phyloP scores from a whole-genome alignment of 208 protist genomes.

The Leishmania amazonensis region DNA sequence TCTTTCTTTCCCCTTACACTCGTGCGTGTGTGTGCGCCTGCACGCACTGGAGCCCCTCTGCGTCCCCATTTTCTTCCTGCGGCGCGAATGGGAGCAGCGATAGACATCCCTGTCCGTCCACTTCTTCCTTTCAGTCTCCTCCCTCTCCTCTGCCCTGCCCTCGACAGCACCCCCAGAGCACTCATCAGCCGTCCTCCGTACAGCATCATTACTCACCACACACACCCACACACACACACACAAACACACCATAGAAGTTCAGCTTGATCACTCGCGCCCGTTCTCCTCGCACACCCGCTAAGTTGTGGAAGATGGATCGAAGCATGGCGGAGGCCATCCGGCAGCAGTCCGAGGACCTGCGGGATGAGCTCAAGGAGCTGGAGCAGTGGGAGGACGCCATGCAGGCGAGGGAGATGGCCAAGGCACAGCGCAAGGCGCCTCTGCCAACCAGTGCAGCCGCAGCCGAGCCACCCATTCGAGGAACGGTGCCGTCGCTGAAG shows the following conservation, averaged over 20 bases:
- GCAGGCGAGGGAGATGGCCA: slow-evolving; percentile 39
- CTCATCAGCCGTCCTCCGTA: neutral
- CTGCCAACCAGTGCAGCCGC: slow-evolving; percentile 1
- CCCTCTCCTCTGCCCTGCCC: neutral
- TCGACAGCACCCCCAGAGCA: neutral
- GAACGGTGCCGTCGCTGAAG: slow-evolving; percentile 88
- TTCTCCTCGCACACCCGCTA: neutral
- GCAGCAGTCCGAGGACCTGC: slow-evolving; percentile 87
- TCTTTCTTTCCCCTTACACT: too few species aligned
- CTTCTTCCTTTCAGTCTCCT: neutral
- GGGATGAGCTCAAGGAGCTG: slow-evolving; percentile 84
- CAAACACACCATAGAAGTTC: neutral
- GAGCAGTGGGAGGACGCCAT: slow-evolving; percentile 82
- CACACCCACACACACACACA: neutral
- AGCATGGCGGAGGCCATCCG: slow-evolving; percentile 63
- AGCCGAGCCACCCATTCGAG: slow-evolving; percentile 73
- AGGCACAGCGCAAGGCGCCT: slow-evolving; percentile 35
- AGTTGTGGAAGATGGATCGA: slow-evolving; percentile 32
- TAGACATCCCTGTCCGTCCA: neutral
- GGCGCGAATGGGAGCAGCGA: neutral
- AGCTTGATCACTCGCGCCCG: neutral
- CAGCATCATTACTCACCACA: neutral
- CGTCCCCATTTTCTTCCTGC: neutral
- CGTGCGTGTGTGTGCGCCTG: neutral
- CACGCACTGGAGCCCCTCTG: neutral